Evolutionary conservation across 371 early-diverging fungal species (phyloP), one percentile per base, ranked within the genome.

Genomic region (Syncephalastrum sp.): DNA sequence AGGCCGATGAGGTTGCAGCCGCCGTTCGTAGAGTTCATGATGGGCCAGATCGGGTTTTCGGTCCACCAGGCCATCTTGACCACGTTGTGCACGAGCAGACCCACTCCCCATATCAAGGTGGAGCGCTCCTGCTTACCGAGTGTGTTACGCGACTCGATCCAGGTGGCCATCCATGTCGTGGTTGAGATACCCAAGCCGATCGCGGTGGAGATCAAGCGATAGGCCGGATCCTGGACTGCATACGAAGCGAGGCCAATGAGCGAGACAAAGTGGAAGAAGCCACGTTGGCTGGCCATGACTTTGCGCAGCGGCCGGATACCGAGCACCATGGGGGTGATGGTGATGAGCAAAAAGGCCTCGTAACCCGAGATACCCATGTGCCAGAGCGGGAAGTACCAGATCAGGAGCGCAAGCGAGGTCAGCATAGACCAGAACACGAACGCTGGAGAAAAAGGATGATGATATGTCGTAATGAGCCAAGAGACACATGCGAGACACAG

Each of bases 321-420:
- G 16, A 89, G 78, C n/a, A 90, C 49, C 27, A 81, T 62, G 4
- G 90, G 87, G 27, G 79, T 54, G 21, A 83, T 47, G 45, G 85
- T 87, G 19, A 84, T 75, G 25, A 91, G 75, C 57, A 92, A 68
- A 48, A 86, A 85, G 2, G 84, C 86, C 63, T 92, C 92, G 65
- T 82, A 88, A 19, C 92, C 92, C 14, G 90, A 89, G 56, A 91
- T 79, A 12, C 92, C 92, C 91, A 92, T 91, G 69, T 89, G 81
- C 89, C 90, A 92, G 49, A 92, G 69, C 16, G 92, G 92, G 63
- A 92, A 92, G 63, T 79, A 79, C 92, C 92, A 92, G 50, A 91
- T 86, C 51, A 86, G 75, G 21, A 89, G 63, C 1, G 89, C 83
- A 45, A 91, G 69, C 19, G 90, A 83, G 0, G 91, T 90, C 55